Conservation (phyloP, 2,329 filamentous ascomycete genomes). For the Diaporthe capsici region DNA sequence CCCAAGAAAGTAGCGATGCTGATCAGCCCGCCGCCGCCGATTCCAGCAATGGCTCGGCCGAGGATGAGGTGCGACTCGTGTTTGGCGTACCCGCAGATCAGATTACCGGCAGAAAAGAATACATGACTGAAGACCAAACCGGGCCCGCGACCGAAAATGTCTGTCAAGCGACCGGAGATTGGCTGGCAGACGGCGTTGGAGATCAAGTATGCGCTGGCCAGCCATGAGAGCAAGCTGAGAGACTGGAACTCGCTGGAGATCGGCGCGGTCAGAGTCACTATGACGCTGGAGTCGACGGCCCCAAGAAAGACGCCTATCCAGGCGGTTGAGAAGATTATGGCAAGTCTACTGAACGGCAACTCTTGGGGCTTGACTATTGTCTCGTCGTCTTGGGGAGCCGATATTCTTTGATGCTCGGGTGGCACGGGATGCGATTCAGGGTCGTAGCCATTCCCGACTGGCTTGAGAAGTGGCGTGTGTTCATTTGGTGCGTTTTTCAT, state of each 20-base stretch:
- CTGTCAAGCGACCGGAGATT: neutral
- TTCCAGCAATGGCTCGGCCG: neutral
- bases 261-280: neutral
- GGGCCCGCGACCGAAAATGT: neutral
- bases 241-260: neutral
- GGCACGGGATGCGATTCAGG: neutral
- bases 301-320: slow-evolving; percentile 1
- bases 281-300: neutral
- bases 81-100: neutral
- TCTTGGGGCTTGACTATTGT: neutral
- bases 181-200: neutral
- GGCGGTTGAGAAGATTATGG: neutral
- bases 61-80: neutral
- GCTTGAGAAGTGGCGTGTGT: neutral
- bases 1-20: neutral
- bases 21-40: neutral
- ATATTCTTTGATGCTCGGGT: neutral
- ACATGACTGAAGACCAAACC: neutral
- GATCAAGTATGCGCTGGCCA: neutral
- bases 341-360: neutral
- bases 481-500: neutral
- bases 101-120: neutral
- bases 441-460: neutral
- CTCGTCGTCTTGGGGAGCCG: neutral
- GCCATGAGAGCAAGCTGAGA: neutral